Evolutionary conservation across 1,284 basidiomycete species (phyloP), one percentile per base, ranked within the genome.

Genomic region (Quambalaria eucalypti): DNA sequence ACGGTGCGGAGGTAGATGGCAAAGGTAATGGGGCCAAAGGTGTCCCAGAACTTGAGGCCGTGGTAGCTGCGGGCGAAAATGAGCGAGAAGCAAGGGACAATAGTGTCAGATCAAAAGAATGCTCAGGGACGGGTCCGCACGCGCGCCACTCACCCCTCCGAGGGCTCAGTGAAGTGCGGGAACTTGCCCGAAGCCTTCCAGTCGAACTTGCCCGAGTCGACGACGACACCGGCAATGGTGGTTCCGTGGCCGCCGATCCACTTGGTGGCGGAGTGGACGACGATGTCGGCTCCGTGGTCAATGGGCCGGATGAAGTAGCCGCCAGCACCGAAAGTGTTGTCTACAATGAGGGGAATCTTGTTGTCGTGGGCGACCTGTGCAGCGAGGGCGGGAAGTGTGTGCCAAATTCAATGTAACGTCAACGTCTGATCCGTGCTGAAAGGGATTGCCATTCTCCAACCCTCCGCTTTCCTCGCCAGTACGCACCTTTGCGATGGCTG

Each of bases 241-340:
- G 86, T 91, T 55, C 89, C 88, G 73, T 90, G 89, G 0, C 89
- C 88, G 28, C 88, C 86, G 51, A 91, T 89, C 89, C 89, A 91
- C 74, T 92, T 91, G 2, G 88, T 90, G 0, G 88, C 87, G 57
- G 85, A 87, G 78, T 90, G 86, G 6, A 89, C 86, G 81, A 91
- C 81, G 55, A 92, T 87, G 69, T 92, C 85, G 42, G 87, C 88
- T 26, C 89, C 89, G 61, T 84, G 81, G 26, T 86, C 82, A 55
- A 90, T 84, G 9, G 89, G 88, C 3, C 82, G 80, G 53, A 86
- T 76, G 33, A 87, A 79, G 70, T 86, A 88, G 16, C 86, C 84
- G 66, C 86, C 88, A 76, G 88, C 85, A 60, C 89, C 89, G 66
- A 91, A 90, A 0, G 88, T 91, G 77, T 92, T 92, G 76, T 92